Evolutionary conservation across 2,329 filamentous ascomycete genomes (phyloP).

Genomic region (Teratosphaeriaceae sp.): DNA sequence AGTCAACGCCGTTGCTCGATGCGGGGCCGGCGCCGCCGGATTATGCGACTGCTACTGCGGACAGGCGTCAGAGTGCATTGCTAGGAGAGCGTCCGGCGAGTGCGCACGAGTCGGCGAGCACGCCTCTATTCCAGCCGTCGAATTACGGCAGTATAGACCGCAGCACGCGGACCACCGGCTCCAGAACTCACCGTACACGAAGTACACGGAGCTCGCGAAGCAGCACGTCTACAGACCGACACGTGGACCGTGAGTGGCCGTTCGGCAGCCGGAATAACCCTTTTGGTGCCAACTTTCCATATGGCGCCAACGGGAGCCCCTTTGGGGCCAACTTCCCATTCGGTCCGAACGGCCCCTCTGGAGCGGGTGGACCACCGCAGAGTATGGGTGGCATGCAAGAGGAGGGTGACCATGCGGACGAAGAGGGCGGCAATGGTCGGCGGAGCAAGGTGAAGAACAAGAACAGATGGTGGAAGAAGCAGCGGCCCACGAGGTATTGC

Average conservation of each 20-base stretch:
- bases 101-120: neutral
- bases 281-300: slow-evolving; percentile 2
- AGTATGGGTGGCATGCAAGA: slow-evolving; percentile 3
- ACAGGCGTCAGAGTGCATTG: slow-evolving; percentile 1
- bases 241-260: slow-evolving; percentile 5
- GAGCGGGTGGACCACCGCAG: neutral
- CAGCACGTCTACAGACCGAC: neutral
- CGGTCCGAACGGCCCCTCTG: neutral
- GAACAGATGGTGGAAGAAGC: neutral
- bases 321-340: neutral
- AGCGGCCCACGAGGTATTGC: neutral
- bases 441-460: neutral
- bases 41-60: slow-evolving; percentile 19
- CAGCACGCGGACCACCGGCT: too few relatives aligned
- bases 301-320: neutral
- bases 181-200: too few relatives aligned
- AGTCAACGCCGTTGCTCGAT: slow-evolving; percentile 9
- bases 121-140: too few relatives aligned
- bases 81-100: neutral
- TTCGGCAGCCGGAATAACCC: slow-evolving; percentile 6
- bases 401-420: neutral
- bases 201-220: neutral
- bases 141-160: slow-evolving; percentile 2
- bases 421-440: neutral
- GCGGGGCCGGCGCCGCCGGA: slow-evolving; percentile 20